Conservation (phyloP, 225 moss, liverwort and hornwort species). For the Bryum argenteum region DNA sequence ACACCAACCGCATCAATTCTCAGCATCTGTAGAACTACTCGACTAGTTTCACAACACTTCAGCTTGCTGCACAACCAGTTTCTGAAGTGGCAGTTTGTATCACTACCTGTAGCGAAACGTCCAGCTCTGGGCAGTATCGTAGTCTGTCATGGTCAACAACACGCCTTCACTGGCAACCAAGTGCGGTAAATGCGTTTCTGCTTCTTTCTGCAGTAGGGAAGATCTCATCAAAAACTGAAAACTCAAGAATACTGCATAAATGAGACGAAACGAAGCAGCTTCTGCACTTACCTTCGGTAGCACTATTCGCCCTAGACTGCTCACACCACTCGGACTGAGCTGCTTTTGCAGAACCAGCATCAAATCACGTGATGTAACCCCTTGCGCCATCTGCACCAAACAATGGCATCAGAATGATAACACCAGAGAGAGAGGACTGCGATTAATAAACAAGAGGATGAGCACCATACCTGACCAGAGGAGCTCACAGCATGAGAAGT, state of each 20-base stretch:
- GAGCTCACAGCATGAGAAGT: conserved; percentile 19
- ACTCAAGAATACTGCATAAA: not conserved
- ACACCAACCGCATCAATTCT: conserved; percentile 26
- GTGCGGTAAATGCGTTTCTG: conserved; percentile 55
- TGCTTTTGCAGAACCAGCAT: conserved; percentile 55
- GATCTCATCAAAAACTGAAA: not conserved
- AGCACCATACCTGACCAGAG: conserved; percentile 30
- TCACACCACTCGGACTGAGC: conserved; percentile 64
- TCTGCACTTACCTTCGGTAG: conserved; percentile 55
- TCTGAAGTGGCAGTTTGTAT: conserved; percentile 13
- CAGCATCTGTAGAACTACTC: not conserved
- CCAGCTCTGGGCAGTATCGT: conserved; percentile 54
- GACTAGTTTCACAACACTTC: not conserved
- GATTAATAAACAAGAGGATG: too few relatives aligned
- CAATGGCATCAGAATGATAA: not conserved
- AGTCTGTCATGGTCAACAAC: conserved; percentile 53
- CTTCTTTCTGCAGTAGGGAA: conserved; percentile 49
- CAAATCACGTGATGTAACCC: conserved; percentile 41
- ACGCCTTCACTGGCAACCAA: conserved; percentile 57
- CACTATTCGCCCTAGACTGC: conserved; percentile 64
- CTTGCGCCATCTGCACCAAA: conserved; percentile 37
- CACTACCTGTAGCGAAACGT: conserved; percentile 62
- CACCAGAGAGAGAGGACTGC: not conserved
- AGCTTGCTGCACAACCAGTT: conserved; percentile 18
- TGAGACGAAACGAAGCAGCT: not conserved